phyloP scores from a whole-genome alignment of 345 rosid species.

The Mallotus nudiflorus region DNA sequence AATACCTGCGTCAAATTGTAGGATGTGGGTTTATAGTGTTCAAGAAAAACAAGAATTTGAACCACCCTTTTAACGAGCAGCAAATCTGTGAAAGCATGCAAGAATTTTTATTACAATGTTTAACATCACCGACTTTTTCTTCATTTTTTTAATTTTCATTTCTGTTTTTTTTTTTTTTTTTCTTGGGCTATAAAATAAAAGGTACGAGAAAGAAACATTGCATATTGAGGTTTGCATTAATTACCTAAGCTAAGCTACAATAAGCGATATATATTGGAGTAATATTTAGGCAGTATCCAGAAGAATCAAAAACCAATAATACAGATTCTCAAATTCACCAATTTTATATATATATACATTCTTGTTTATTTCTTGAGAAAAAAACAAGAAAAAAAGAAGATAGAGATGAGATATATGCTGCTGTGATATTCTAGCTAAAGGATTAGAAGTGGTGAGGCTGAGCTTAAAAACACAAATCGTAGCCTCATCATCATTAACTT shows the following conservation, averaged over 20 bases:
- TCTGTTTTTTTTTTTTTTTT: no score
- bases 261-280: neutral
- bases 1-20: neutral
- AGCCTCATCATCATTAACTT: constrained; percentile 4
- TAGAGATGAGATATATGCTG: constrained; percentile 1
- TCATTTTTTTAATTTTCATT: neutral
- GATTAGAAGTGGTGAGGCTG: neutral
- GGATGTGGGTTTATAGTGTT: neutral
- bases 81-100: constrained; percentile 19
- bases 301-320: neutral
- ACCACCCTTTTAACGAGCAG: constrained; percentile 4
- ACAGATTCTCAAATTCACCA: neutral
- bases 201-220: constrained; percentile 32
- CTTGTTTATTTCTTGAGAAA: constrained; percentile 6
- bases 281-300: neutral
- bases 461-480: constrained; percentile 5
- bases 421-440: constrained; percentile 5
- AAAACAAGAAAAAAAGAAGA: neutral
- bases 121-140: constrained; percentile 24
- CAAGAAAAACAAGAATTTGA: constrained; percentile 2
- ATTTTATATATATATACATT: no score
- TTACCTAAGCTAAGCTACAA: no score
- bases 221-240: neutral
- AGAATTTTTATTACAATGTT: constrained; percentile 5
- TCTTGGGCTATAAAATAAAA: constrained; percentile 20